Conservation (phyloP, 2,329 filamentous ascomycete species). For the Aureobasidium sp. region DNA sequence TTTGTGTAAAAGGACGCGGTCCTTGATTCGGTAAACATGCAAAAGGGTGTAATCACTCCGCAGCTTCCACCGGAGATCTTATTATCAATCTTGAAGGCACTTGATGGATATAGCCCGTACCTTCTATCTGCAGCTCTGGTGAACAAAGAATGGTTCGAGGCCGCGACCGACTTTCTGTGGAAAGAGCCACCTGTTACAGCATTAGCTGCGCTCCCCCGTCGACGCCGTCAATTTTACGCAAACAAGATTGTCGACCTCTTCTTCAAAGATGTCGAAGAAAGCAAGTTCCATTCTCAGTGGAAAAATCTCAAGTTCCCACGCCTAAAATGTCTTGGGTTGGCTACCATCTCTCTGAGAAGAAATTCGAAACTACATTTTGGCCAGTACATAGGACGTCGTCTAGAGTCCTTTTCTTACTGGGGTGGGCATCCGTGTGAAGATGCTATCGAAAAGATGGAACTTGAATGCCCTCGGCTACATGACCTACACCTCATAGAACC, state of each 20-base stretch:
- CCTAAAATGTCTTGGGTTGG: neutral
- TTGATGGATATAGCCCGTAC: neutral
- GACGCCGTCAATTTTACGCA: neutral
- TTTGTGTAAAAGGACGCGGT: neutral
- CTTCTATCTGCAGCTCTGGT: neutral
- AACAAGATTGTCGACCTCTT: neutral
- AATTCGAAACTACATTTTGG: neutral
- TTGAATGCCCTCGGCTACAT: neutral
- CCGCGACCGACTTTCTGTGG: neutral
- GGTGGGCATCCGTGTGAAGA: constrained; percentile 4
- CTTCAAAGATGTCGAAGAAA: neutral
- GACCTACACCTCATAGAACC: neutral
- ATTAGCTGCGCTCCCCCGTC: neutral
- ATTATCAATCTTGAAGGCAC: neutral
- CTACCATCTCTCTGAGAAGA: neutral
- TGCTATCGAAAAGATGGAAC: neutral
- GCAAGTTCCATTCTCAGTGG: neutral
- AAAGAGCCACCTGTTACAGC: neutral
- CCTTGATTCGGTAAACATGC: neutral
- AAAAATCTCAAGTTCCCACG: neutral
- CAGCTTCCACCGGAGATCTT: neutral
- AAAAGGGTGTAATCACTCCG: neutral
- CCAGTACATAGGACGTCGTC: neutral
- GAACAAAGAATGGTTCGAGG: neutral
- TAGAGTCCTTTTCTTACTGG: neutral